These are phyloP conservation scores for Rhynchospora tenuis DNA, from an alignment of 176 grass and related monocot species.

Conservation along the genomic window DNA sequence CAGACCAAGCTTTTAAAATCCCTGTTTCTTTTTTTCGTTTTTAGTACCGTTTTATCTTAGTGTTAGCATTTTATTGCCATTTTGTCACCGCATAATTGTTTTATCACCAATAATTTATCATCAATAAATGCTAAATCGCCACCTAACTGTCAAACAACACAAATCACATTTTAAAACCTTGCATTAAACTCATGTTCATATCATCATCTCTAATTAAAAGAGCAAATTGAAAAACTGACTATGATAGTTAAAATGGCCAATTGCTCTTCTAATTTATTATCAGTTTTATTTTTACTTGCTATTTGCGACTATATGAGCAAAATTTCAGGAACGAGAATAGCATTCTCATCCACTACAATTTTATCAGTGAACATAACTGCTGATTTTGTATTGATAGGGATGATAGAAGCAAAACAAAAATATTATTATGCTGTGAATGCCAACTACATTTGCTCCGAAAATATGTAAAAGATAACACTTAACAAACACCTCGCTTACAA, in stretches of 20 bases:
- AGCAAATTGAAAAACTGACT: not conserved
- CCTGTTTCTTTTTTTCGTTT: no score
- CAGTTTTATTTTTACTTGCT: not conserved
- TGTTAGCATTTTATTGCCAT: no score
- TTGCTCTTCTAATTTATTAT: not conserved
- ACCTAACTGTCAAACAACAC: no score
- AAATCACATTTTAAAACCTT: no score
- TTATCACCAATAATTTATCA: no score
- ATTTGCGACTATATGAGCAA: not conserved
- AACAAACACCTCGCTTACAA: not conserved
- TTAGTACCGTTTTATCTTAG: no score
- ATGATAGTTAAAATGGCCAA: not conserved
- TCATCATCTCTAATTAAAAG: no score
- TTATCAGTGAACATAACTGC: constrained; percentile 2
- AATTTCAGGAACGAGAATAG: not conserved
- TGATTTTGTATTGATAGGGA: not conserved
- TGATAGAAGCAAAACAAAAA: not conserved
- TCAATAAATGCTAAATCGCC: no score
- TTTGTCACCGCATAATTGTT: no score
- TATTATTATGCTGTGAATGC: not conserved
- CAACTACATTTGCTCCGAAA: not conserved
- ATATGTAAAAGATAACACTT: not conserved
- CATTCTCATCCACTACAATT: not conserved
- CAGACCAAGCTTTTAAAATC: no score
- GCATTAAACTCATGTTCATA: no score